phyloP scores from a whole-genome alignment of 140 eudicot genomes.

The Oenanthe javanica region DNA sequence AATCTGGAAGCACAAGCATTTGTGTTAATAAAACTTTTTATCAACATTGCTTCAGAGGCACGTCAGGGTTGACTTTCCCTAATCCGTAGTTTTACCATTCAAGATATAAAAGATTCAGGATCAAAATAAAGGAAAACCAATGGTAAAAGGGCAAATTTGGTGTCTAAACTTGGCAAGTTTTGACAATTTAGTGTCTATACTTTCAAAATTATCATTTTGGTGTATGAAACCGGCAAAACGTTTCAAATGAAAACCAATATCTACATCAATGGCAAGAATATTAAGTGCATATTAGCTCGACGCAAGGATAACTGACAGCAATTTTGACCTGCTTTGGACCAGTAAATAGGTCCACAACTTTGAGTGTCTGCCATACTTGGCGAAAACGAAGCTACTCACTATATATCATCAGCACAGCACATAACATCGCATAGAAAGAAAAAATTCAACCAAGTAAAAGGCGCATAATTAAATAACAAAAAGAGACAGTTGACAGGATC shows the following conservation, averaged over 20 bases:
- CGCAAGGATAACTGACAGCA: background rate
- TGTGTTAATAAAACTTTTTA: too few species aligned
- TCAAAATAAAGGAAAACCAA: too few species aligned
- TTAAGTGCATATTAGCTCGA: background rate
- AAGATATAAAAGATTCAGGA: too few species aligned
- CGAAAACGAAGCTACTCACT: background rate
- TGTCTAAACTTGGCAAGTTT: too few species aligned
- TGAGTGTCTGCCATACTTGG: background rate
- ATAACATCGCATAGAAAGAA: background rate
- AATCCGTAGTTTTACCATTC: too few species aligned
- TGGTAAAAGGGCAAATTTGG: too few species aligned
- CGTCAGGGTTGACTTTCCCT: too few species aligned
- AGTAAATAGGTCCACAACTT: background rate
- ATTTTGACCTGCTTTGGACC: background rate
- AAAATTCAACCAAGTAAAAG: background rate
- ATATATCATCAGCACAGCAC: background rate
- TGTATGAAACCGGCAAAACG: too few species aligned
- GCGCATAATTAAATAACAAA: background rate
- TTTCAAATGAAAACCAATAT: too few species aligned
- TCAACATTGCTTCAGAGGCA: too few species aligned
- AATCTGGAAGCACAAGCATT: background rate
- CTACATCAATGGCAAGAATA: background rate
- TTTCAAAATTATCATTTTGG: too few species aligned
- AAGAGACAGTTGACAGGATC: background rate
- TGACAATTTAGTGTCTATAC: too few species aligned